Evolutionary conservation across 176 grass and related monocot genomes (phyloP).

Genomic region (Metroxylon sagu): DNA sequence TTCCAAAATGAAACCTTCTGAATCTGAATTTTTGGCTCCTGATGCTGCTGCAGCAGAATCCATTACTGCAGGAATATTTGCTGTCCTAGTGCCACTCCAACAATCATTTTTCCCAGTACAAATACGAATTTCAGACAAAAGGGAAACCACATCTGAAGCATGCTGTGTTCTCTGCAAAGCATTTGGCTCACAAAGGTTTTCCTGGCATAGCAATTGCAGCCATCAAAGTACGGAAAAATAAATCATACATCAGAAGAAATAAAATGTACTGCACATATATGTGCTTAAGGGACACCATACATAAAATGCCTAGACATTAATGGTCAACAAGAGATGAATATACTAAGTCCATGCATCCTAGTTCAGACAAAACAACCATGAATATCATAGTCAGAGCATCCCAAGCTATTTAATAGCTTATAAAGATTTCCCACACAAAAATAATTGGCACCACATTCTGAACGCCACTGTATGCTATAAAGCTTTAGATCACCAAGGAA

Average conservation of each 20-base stretch:
- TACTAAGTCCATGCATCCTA: too few relatives aligned
- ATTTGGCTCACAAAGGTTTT: conserved; percentile 98
- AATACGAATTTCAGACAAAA: conserved; percentile 97
- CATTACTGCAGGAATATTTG: conserved; percentile 89
- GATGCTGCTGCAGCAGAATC: conserved; percentile 96
- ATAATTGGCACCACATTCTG: too few relatives aligned
- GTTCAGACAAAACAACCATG: too few relatives aligned
- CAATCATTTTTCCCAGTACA: conserved; percentile 92
- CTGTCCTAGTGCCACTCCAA: conserved; percentile 90
- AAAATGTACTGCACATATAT: background rate
- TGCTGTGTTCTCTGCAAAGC: conserved; percentile 93
- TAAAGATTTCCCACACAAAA: too few relatives aligned
- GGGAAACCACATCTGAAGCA: conserved; percentile 95
- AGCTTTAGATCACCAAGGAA: too few relatives aligned
- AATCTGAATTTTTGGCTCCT: conserved; percentile 83
- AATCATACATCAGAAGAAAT: conserved; percentile 4
- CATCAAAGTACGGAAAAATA: conserved; percentile 11
- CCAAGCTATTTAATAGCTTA: too few relatives aligned
- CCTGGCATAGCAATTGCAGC: conserved; percentile 22
- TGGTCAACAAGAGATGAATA: too few relatives aligned
- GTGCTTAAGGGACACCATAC: too few relatives aligned
- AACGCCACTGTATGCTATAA: too few relatives aligned
- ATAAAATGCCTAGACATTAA: too few relatives aligned
- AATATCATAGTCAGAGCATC: too few relatives aligned
- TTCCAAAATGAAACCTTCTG: conserved; percentile 83